These are phyloP conservation scores for Claviceps africana DNA, from an alignment of 2,329 filamentous ascomycete genomes.

Conservation along the genomic window DNA sequence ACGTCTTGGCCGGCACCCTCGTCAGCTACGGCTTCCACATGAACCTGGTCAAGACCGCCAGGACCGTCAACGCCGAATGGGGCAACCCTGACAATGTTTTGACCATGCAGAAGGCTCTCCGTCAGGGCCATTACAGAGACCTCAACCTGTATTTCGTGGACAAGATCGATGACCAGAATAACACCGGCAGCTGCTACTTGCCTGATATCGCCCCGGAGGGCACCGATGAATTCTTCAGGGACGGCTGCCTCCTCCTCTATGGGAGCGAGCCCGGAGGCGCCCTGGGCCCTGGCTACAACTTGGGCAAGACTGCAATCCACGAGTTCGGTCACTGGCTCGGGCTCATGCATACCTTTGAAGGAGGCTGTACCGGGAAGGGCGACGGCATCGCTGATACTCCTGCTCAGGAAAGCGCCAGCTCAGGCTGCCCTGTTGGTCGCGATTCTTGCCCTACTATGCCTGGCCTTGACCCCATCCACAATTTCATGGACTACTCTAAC, in stretches of 20 bases:
- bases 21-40: not conserved
- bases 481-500: slow-evolving; percentile 27
- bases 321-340: slow-evolving; percentile 37
- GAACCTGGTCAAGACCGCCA: not conserved
- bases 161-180: not conserved
- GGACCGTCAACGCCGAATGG: not conserved
- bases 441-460: slow-evolving; percentile 20
- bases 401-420: slow-evolving; percentile 17
- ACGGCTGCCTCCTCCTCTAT: not conserved
- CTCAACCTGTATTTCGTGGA: not conserved
- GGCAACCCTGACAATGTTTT: not conserved
- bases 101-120: not conserved
- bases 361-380: slow-evolving; percentile 21
- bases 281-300: slow-evolving; percentile 12
- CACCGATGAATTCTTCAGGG: not conserved
- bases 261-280: not conserved
- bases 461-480: slow-evolving; percentile 23
- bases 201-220: not conserved
- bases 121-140: not conserved
- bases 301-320: slow-evolving; percentile 22
- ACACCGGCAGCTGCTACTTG: not conserved
- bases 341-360: slow-evolving; percentile 33
- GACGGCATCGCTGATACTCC: slow-evolving; percentile 29
- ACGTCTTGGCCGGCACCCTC: not conserved
- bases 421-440: slow-evolving; percentile 23